Conservation (phyloP, 768 basidiomycete genomes). For the Kwoniella sp. region DNA sequence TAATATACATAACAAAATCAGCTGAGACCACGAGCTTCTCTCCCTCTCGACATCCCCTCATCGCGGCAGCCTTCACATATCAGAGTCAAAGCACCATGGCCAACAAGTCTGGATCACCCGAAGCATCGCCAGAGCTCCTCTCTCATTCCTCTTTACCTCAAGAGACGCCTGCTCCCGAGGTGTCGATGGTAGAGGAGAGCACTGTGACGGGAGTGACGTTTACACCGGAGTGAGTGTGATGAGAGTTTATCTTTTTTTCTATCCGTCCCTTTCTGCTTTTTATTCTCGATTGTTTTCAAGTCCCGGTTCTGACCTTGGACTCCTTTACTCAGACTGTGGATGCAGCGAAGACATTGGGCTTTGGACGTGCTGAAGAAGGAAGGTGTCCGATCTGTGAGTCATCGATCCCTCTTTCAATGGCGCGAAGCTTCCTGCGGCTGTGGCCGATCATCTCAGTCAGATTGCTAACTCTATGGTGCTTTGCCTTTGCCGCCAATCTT, state of each 20-base stretch:
- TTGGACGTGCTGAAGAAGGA: conserved; percentile 50
- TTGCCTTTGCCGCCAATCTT: no score
- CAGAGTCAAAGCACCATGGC: not conserved
- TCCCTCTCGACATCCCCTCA: not conserved
- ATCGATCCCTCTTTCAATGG: no score
- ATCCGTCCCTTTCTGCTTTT: not conserved
- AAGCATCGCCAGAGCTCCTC: conserved; percentile 25
- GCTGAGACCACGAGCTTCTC: not conserved
- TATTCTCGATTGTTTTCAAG: no score
- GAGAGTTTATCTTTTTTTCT: not conserved
- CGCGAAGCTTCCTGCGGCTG: no score
- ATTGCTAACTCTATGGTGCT: no score
- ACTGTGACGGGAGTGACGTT: conserved; percentile 53
- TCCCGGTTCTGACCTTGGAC: not conserved
- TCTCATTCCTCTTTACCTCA: conserved; percentile 34
- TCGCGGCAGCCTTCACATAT: conserved; percentile 4
- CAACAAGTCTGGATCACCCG: conserved; percentile 4
- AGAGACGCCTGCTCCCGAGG: conserved; percentile 29
- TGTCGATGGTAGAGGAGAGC: conserved; percentile 52
- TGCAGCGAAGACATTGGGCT: conserved; percentile 54
- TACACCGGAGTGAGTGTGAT: conserved; percentile 45
- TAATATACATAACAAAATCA: not conserved
- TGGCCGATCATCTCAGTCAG: no score
- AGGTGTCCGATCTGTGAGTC: conserved; percentile 46
- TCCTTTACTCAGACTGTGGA: conserved; percentile 38